Conservation (phyloP, 768 basidiomycete species). For the Nidula microcarpa region DNA sequence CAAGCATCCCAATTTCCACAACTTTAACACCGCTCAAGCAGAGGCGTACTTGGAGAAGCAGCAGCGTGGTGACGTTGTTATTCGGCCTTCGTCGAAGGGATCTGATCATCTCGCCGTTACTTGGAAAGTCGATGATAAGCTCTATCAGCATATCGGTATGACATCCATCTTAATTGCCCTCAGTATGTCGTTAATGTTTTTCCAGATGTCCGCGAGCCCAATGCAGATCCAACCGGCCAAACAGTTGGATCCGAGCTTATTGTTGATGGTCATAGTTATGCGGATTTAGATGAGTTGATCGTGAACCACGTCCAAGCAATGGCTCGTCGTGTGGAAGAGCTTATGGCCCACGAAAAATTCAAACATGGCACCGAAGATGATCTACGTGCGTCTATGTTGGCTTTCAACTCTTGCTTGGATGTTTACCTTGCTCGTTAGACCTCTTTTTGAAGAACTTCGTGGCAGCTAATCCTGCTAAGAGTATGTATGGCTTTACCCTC, state of each 20-base stretch:
- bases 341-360: constrained; percentile 95
- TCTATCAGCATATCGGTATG: constrained; percentile 96
- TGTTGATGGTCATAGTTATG: constrained; percentile 82
- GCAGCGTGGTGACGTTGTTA: constrained; percentile 94
- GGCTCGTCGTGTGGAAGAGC: constrained; percentile 87
- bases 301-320: constrained; percentile 96
- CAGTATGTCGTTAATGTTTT: constrained; percentile 1
- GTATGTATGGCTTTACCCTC: constrained; percentile 92
- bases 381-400: constrained; percentile 62
- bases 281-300: constrained; percentile 94
- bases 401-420: neutral
- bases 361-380: constrained; percentile 85
- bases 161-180: constrained; percentile 3
- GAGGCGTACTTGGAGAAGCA: constrained; percentile 87
- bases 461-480: constrained; percentile 89
- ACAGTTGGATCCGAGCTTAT: constrained; percentile 60
- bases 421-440: constrained; percentile 44
- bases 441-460: constrained; percentile 85
- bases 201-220: constrained; percentile 81
- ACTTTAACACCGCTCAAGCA: constrained; percentile 86
- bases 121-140: constrained; percentile 96
- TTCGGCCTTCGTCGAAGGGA: constrained; percentile 94
- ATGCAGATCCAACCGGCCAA: constrained; percentile 70
- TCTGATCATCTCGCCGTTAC: constrained; percentile 92
- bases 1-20: constrained; percentile 98